Conservation (phyloP, 2,329 filamentous ascomycete species). For the Podosphaera xanthii region DNA sequence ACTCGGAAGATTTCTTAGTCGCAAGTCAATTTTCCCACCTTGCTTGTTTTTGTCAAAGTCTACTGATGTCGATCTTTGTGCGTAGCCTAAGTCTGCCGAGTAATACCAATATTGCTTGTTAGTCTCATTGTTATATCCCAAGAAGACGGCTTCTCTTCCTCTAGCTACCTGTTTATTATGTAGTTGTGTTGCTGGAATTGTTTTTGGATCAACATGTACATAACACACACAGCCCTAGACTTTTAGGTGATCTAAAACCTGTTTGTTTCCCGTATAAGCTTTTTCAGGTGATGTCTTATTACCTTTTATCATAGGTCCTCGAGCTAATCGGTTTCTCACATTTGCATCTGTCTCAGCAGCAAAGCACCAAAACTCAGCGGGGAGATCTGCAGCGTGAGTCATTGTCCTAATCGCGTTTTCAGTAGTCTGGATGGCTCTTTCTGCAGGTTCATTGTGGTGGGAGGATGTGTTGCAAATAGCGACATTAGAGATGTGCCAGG, state of each 20-base stretch:
- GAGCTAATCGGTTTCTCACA: not conserved
- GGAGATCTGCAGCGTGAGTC: not conserved
- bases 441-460: not conserved
- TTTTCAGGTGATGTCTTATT: not conserved
- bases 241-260: not conserved
- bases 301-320: not conserved
- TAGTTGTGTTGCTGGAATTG: not conserved
- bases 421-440: not conserved
- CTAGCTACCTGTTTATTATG: not conserved
- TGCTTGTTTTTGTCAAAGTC: not conserved
- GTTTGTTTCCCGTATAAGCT: not conserved
- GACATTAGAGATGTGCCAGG: too few relatives aligned
- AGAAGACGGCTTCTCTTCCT: not conserved
- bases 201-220: not conserved
- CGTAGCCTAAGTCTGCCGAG: not conserved
- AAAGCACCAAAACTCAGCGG: slow-evolving; percentile 1
- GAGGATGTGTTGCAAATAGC: too few relatives aligned
- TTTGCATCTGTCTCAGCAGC: not conserved
- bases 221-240: not conserved
- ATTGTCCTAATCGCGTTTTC: not conserved
- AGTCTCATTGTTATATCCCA: not conserved
- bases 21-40: not conserved
- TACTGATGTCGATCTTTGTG: not conserved
- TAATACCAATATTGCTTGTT: not conserved
- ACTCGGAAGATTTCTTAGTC: not conserved